A percentile compares a stretch with the other conserved stretches of the same genome.
Conservation (phyloP, 2,329 filamentous ascomycete genomes). For the Ophiocordyceps unilateralis region DNA sequence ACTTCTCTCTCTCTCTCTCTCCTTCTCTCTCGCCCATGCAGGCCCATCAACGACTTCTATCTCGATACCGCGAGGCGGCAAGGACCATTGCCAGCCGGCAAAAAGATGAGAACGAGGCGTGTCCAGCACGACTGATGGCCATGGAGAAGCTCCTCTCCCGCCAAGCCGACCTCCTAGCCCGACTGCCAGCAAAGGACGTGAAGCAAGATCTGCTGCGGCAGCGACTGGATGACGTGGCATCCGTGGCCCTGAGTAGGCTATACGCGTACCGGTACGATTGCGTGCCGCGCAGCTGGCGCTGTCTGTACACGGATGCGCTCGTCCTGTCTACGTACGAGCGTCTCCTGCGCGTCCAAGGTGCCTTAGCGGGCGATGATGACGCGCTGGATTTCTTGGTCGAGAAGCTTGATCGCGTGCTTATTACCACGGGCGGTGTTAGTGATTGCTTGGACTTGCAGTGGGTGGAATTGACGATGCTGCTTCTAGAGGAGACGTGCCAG, state of each 20-base stretch:
- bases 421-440: slow-evolving; percentile 51
- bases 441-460: slow-evolving; percentile 27
- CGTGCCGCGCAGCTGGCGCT: slow-evolving; percentile 50
- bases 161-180: slow-evolving; percentile 11
- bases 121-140: no score
- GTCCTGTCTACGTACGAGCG: slow-evolving; percentile 40
- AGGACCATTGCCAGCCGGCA: no score
- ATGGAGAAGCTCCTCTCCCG: slow-evolving; percentile 11
- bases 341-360: slow-evolving; percentile 10
- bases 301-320: slow-evolving; percentile 53
- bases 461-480: slow-evolving; percentile 32
- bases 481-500: slow-evolving; percentile 16
- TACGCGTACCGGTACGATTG: slow-evolving; percentile 52
- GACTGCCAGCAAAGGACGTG: slow-evolving; percentile 7
- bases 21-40: no score
- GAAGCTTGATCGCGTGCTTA: slow-evolving; percentile 57
- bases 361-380: slow-evolving; percentile 2
- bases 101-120: no score
- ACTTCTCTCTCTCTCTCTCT: no score
- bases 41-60: background rate
- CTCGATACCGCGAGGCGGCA: background rate
- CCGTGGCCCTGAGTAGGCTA: slow-evolving; percentile 46
- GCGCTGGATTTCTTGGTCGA: slow-evolving; percentile 40
- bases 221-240: slow-evolving; percentile 37
- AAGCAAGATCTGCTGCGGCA: slow-evolving; percentile 16